Evolutionary conservation across 2,329 filamentous ascomycete genomes (phyloP).

Genomic region (Xylariomycetidae sp.): DNA sequence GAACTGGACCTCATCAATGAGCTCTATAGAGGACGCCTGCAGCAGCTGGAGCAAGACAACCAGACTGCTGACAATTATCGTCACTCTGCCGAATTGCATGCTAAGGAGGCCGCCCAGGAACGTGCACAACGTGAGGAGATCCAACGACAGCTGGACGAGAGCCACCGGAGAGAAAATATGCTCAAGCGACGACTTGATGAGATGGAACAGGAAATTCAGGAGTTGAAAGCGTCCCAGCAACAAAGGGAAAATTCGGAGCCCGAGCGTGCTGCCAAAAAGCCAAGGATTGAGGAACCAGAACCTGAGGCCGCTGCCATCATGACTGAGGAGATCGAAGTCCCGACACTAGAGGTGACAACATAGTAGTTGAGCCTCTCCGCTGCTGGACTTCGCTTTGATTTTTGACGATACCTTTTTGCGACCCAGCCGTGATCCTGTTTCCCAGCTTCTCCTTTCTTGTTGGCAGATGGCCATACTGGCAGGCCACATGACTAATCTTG

Average conservation of each 20-base stretch:
- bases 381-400: neutral
- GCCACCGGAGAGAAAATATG: slow-evolving; percentile 72
- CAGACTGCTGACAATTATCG: slow-evolving; percentile 53
- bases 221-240: slow-evolving; percentile 23
- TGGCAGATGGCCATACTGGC: too few species aligned
- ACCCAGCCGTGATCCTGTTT: too few species aligned
- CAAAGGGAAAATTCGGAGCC: slow-evolving; percentile 20
- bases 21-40: slow-evolving; percentile 70
- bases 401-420: neutral
- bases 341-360: slow-evolving; percentile 19
- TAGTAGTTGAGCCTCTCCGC: slow-evolving; percentile 8
- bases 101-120: slow-evolving; percentile 52
- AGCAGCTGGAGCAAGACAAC: slow-evolving; percentile 74
- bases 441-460: too few species aligned
- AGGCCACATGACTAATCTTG: too few species aligned
- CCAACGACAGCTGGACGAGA: slow-evolving; percentile 64
- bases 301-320: too few species aligned
- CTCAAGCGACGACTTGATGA: slow-evolving; percentile 80
- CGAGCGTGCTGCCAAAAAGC: slow-evolving; percentile 21
- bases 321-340: slow-evolving; percentile 15
- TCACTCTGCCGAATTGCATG: slow-evolving; percentile 47
- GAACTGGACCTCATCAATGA: slow-evolving; percentile 95
- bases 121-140: slow-evolving; percentile 50
- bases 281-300: slow-evolving; percentile 19
- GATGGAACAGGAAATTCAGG: slow-evolving; percentile 54